Evolutionary conservation across 2,329 filamentous ascomycete species (phyloP).

Genomic region (Colletotrichum tamarilloi): DNA sequence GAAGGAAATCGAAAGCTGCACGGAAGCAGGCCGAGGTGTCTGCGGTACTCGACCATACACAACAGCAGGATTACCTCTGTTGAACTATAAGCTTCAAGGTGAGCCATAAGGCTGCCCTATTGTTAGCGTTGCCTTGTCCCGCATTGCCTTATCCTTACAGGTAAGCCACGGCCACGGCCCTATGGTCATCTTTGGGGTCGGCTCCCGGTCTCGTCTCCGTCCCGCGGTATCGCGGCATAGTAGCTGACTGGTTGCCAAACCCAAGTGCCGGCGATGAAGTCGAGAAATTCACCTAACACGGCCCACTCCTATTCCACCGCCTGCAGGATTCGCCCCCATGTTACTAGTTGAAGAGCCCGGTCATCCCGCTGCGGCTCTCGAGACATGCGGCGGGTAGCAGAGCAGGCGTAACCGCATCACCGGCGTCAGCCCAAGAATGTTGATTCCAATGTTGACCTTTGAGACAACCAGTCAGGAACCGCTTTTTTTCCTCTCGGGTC

Average conservation of each 20-base stretch:
- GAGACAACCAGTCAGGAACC: not conserved
- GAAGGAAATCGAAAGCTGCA: not conserved
- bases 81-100: not conserved
- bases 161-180: constrained; percentile 1
- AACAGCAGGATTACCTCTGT: not conserved
- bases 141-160: not conserved
- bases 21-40: not conserved
- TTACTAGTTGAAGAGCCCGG: not conserved
- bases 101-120: constrained; percentile 7
- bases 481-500: not conserved
- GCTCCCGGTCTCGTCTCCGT: not conserved
- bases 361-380: not conserved
- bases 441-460: not conserved
- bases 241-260: not conserved
- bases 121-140: not conserved
- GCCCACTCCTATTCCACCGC: not conserved
- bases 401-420: not conserved
- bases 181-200: not conserved
- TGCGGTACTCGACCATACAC: not conserved
- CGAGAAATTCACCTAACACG: not conserved
- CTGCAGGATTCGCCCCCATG: not conserved
- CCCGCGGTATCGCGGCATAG: not conserved
- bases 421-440: not conserved
- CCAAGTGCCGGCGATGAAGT: not conserved
- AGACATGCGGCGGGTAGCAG: not conserved